Evolutionary conservation across 2,329 filamentous ascomycete species (phyloP).

Genomic region (Xylaria sp.): DNA sequence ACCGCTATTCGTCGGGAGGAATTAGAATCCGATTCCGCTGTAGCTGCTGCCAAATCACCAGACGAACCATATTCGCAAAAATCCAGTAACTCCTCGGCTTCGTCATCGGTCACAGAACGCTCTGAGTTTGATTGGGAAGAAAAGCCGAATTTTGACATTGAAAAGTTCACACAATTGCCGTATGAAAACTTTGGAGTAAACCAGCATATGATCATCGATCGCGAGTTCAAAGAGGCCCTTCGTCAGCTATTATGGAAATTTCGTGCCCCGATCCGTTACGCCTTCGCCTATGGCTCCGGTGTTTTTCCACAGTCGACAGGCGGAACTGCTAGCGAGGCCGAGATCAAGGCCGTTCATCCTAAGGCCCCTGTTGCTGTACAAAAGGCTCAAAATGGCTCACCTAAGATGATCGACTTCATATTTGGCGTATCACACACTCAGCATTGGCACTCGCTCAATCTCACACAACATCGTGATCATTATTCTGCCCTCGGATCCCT

Average conservation of each 20-base stretch:
- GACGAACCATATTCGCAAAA: slow-evolving; percentile 43
- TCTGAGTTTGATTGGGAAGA: slow-evolving; percentile 74
- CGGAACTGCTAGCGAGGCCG: slow-evolving; percentile 63
- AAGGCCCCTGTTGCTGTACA: slow-evolving; percentile 82
- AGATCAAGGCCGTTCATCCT: slow-evolving; percentile 76
- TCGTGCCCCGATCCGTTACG: slow-evolving; percentile 91
- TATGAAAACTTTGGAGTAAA: slow-evolving; percentile 89
- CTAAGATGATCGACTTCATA: slow-evolving; percentile 99
- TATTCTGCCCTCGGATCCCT: slow-evolving; percentile 87
- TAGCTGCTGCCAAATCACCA: slow-evolving; percentile 40
- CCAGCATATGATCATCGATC: slow-evolving; percentile 94
- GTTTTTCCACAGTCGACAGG: slow-evolving; percentile 82
- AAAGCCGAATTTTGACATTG: slow-evolving; percentile 75
- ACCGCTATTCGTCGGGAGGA: slow-evolving; percentile 40
- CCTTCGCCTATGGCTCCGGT: slow-evolving; percentile 96
- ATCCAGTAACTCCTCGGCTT: slow-evolving; percentile 26
- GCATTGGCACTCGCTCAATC: slow-evolving; percentile 96
- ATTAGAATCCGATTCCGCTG: slow-evolving; percentile 43
- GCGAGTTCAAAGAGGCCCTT: slow-evolving; percentile 92
- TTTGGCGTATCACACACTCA: slow-evolving; percentile 94
- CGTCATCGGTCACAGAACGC: slow-evolving; percentile 38
- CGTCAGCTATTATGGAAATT: slow-evolving; percentile 91
- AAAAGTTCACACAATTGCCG: slow-evolving; percentile 79
- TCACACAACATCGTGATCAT: slow-evolving; percentile 87
- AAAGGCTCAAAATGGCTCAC: slow-evolving; percentile 85